Base-by-base conservation (phyloP, 108 stramenopile species). In the Skeletonema tropicum region DNA sequence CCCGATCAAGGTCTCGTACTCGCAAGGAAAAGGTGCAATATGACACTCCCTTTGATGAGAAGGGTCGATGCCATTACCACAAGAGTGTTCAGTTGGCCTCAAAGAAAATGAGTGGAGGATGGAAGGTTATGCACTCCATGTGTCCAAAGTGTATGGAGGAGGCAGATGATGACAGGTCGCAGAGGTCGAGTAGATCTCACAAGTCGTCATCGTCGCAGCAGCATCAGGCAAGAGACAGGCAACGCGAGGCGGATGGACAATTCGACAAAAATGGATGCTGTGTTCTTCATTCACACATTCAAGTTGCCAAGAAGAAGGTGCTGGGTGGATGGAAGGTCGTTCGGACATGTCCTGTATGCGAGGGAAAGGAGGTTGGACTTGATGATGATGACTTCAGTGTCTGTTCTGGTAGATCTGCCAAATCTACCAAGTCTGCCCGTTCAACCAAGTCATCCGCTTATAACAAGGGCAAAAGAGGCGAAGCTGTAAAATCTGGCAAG, bases 121-220 rank as follows among this genome's bases (percentile, higher is more conserved):
- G 81, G 81, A 75, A 76, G 59, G 71, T 76, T 0, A 6, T 82
- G 12, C 65, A 68, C 6, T 3, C 59, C 15, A 68, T 64, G 8
- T 82, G 81, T 41, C 81, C 81, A 15, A 82, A 73, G 63, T 82
- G 81, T 60, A 76, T 82, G 70, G 81, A 82, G 32, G 66, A 82
- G 11, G 48, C 33, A 30, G 26, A 73, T 15, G 66, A 46, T 23
- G 64, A 71, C 35, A 63, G 63, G 17, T 77, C 76, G 12, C 63
- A 70, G 58, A 71, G 65, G 62, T 77, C 76, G 35, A 33, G 64
- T 52, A 59, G 60, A 5, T 76, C 75, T 10, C 59, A 46, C 17
- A 77, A 71, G 49, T 71, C 76, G 1, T 65, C 52, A 38, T 45
- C 42, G 32, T 3, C 15, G 13, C 46, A 29, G 65, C n/a, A 14